phyloP scores from a whole-genome alignment of 2,329 filamentous ascomycete genomes.

The Aspergillus sp. region DNA sequence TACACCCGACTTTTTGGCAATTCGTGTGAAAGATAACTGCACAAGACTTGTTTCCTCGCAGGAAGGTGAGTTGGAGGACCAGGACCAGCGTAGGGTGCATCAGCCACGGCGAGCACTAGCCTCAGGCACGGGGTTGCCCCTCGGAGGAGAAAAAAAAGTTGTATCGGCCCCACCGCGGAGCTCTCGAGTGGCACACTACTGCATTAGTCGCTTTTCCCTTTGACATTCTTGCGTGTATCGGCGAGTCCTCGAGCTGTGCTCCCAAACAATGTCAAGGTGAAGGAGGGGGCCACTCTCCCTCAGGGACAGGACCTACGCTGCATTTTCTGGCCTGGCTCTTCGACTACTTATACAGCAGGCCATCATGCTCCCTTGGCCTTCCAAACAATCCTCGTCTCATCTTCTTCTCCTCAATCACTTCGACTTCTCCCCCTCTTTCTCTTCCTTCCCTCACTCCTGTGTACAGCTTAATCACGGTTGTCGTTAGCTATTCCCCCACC shows the following conservation, averaged over 20 bases:
- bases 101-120: conserved; percentile 3
- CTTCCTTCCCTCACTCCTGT: not conserved
- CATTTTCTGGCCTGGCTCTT: conserved; percentile 9
- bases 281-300: not conserved
- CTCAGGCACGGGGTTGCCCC: conserved; percentile 11
- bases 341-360: conserved; percentile 7
- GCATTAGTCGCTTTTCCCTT: conserved; percentile 1
- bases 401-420: conserved; percentile 9
- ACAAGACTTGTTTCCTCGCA: not conserved
- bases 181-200: conserved; percentile 4
- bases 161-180: conserved; percentile 6
- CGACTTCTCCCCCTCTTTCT: conserved; percentile 1
- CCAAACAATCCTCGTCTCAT: conserved; percentile 7
- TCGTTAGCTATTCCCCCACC: conserved; percentile 8
- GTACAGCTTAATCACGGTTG: not conserved
- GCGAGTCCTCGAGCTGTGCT: not conserved
- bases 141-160: conserved; percentile 6
- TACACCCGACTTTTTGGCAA: not conserved
- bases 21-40: not conserved
- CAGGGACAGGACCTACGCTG: conserved; percentile 11
- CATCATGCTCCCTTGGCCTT: conserved; percentile 14
- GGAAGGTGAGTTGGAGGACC: not conserved
- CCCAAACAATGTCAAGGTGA: not conserved
- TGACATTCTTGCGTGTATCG: conserved; percentile 7
- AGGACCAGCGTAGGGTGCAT: not conserved